Evolutionary conservation across 371 early-diverging fungal genomes (phyloP), one percentile per base, ranked within the genome.

Genomic region (Mortierella sp.): DNA sequence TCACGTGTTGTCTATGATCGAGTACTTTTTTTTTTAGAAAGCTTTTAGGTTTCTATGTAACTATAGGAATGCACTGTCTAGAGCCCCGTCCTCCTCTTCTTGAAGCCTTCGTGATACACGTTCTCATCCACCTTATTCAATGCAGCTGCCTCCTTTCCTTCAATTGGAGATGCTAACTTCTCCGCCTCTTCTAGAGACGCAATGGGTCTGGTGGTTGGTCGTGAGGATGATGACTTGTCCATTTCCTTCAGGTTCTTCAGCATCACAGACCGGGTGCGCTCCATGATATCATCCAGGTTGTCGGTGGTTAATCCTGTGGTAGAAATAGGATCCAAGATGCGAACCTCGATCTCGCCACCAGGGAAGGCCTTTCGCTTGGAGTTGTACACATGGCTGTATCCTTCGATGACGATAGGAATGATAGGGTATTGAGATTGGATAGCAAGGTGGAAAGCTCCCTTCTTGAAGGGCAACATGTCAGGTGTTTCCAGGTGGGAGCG

Each of bases 361-460:
- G 81, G 79, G 79, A 91, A 95, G 52, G 85, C 74, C 52, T 73
- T 79, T 48, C 69, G 64, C 56, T 83, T 84, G n/a, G 86, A 79
- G 72, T 84, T 72, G 82, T 93, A 97, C 23, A 93, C 46, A 57
- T 90, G 81, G 61, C 84, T 80, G 68, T 95, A 94, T 38, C 94
- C 92, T 48, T 91, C 87, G 45, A 89, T 73, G 19, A 96, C 97
- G 34, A 97, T 84, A 7, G 98, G 97, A n/a, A 97, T 83, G 58
- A 97, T 86, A 5, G 97, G 97, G 12, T 91, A 87, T 61, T 87
- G 83, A 0, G 94, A 93, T 72, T 95, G 92, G 54, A 92, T 88
- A 4, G 98, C 97, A 72, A 98, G 85, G 67, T 95, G 89, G 78
- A 98, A 98, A 2, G 93, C 92, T 23, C 94, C 95, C 73, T 94